Conservation (phyloP, 768 basidiomycete species). For the Suillus subluteus region DNA sequence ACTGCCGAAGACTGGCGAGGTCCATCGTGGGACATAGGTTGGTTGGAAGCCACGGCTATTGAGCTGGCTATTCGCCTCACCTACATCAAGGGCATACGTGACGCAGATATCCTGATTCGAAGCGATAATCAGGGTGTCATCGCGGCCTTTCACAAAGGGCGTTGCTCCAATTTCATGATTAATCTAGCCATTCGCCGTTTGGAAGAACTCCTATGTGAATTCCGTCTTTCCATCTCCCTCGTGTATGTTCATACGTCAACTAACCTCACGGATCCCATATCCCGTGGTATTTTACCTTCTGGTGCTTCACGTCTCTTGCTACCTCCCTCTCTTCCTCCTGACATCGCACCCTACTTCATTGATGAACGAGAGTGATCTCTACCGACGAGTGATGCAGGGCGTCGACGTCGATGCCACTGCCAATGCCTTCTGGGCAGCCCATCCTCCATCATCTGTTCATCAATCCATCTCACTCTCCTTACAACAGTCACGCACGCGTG, state of each 20-base stretch:
- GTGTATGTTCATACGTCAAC: too few species aligned
- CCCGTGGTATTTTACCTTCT: too few species aligned
- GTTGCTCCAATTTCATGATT: not conserved
- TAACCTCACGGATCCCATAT: too few species aligned
- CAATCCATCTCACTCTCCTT: not conserved
- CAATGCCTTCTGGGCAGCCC: not conserved
- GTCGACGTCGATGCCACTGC: not conserved
- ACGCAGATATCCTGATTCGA: fast-evolving
- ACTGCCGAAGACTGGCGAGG: too few species aligned
- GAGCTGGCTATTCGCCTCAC: too few species aligned
- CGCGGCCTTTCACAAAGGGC: not conserved
- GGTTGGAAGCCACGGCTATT: too few species aligned
- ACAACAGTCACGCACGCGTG: not conserved
- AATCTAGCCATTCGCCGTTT: not conserved
- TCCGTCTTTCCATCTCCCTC: too few species aligned
- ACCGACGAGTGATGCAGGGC: not conserved
- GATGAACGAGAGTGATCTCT: too few species aligned
- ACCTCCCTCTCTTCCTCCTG: too few species aligned
- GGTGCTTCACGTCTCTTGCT: too few species aligned
- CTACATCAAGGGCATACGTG: fast-evolving
- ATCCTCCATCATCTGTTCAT: not conserved
- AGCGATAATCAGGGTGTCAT: not conserved
- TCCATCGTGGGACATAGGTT: too few species aligned
- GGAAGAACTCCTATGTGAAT: not conserved
- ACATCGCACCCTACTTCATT: too few species aligned